Base-by-base conservation (phyloP, 306 rosid genomes). In the Arachis stenosperma region DNA sequence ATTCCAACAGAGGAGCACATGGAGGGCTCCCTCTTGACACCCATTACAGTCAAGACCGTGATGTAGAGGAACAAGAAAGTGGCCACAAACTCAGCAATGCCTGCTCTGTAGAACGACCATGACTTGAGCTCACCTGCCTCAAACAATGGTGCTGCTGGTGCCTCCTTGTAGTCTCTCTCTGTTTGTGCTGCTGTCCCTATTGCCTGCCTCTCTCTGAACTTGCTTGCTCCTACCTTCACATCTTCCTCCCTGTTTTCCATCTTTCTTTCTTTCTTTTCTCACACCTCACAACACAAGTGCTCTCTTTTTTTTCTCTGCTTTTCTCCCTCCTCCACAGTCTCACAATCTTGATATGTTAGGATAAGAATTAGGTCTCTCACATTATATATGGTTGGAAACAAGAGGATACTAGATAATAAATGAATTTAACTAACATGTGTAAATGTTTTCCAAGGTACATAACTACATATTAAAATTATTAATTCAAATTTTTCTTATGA, bases 41-140 rank as follows among this genome's bases (percentile, higher is more conserved):
- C 96, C 92, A 90, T 92, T 0, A 90, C 98, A 68, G 98, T 92
- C 69, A 90, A 77, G 61, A 92, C 52, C 39, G 96, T 90, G 53
- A 92, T 88, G 88, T 92, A 92, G 9, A 92, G 94, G 87, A 92
- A 92, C 90, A 92, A 76, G 87, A 92, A 92, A 0, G 98, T 92
- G 7, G 98, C 98, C 0, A 90, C 39, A 61, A 92, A 92, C 88
- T 92, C 98, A 6, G 96, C 98, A 46, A 92, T 88, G 0, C 96
- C 94, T 70, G 98, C 98, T 58, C 98, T 86, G 82, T 88, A 92
- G 29, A 92, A 92, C 9, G 98, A 92, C 96, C 98, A 92, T 57
- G 98, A 92, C 2, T 84, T 74, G 7, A 92, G 95, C 82, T 92
- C 96, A 8, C 89, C 90, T 6, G 95, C 86, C 84, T 92, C 98